Base-by-base conservation (phyloP, 2,329 filamentous ascomycete genomes). In the Fusarium sp. region DNA sequence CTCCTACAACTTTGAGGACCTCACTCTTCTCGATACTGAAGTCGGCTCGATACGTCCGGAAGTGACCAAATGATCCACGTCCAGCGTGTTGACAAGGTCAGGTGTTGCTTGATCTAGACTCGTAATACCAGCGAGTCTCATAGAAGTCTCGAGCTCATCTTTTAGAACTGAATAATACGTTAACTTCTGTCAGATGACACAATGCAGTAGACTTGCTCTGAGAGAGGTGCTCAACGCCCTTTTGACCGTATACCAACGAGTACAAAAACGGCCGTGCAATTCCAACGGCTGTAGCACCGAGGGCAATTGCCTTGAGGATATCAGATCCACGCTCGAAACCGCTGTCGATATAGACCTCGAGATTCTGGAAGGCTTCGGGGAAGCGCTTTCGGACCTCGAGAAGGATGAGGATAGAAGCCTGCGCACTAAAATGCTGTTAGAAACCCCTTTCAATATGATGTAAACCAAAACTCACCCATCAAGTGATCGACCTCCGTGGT, bases 401-500 rank as follows among this genome's bases (percentile, higher is more conserved):
- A 1, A 87, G 77, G 1, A 83, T 83, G 19, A 87, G 76, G 8
- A 87, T 82, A 0, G 81, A 81, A 1, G 84, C 82, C 30, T 75
- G 75, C 74, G 84, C 61, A 27, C 75, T 75, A 4, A 0, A 4
- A 6, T 1, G 13, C 10, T 4, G 37, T 70, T 9, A 71, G 46
- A 9, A 33, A 5, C 0, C 0, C 2, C 3, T 8, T 19, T 0
- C 2, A 8, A 23, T 0, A 2, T 1, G 2, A 0, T 7, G 5
- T 3, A 8, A 2, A 1, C 4, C 1, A 23, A 4, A 1, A 57
- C 69, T 60, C 50, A 72, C 74, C 83, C 84, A 51, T 88, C 86
- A 2, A 87, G 77, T 2, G 85, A 84, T 27, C 87, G 78, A 4
- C 87, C 87, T 19, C 87, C 86, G 56, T 88, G 87, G 62, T 88